Conservation (phyloP, 768 basidiomycete species). For the Amanita muscaria region DNA sequence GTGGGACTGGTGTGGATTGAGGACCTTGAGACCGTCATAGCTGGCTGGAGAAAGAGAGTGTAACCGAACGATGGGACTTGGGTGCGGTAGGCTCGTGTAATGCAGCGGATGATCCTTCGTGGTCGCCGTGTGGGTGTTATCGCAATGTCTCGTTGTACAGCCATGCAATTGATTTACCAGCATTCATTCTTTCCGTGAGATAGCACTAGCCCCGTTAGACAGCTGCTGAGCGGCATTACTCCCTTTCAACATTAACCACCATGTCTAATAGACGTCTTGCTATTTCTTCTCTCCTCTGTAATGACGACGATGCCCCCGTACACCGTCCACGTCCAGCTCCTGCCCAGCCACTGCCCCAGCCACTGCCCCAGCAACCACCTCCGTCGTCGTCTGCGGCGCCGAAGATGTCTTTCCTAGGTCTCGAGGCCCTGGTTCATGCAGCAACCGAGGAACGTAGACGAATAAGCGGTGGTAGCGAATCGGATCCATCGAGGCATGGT, state of each 20-base stretch:
- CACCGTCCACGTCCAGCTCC: conserved; percentile 5
- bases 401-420: conserved; percentile 26
- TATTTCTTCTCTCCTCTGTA: conserved; percentile 67
- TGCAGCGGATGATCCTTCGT: conserved; percentile 48
- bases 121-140: conserved; percentile 55
- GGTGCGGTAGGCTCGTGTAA: conserved; percentile 57
- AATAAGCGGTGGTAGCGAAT: conserved; percentile 26
- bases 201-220: conserved; percentile 9
- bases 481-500: not conserved
- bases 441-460: conserved; percentile 58
- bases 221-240: conserved; percentile 6
- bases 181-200: conserved; percentile 9
- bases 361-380: conserved; percentile 18
- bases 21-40: conserved; percentile 84
- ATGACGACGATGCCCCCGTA: conserved; percentile 27
- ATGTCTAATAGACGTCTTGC: conserved; percentile 42
- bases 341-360: no score
- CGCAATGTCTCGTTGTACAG: conserved; percentile 94
- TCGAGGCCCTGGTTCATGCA: conserved; percentile 65
- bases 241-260: conserved; percentile 14
- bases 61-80: conserved; percentile 67
- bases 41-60: conserved; percentile 55
- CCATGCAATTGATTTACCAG: conserved; percentile 13
- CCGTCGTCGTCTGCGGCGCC: conserved; percentile 14
- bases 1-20: conserved; percentile 66